Base-by-base conservation (phyloP, 257 asterid species). In the Nicotiana obtusifolia region DNA sequence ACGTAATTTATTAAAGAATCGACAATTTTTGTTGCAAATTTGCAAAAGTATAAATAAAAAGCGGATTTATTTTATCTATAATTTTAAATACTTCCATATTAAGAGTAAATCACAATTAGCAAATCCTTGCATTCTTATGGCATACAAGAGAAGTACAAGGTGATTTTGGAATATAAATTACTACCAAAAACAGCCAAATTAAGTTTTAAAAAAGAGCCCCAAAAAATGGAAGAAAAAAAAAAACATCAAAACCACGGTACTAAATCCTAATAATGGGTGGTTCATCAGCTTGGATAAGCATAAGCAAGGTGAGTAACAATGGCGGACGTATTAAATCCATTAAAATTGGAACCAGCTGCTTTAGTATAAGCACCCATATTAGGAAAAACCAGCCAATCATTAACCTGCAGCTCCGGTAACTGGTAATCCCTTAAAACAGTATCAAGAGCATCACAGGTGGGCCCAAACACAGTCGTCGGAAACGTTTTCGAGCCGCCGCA, bases 301-400 rank as follows among this genome's bases (percentile, higher is more conserved):
- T 62, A 80, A 28, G 82, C 79, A 10, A 81, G 56, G 67, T 81
- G 79, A 31, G 83, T 81, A 35, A 33, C 54, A 81, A 81, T 81
- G 30, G 79, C 77, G 7, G 83, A 81, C 7, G 83, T 81, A 19
- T 81, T 81, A 22, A 81, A 81, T 14, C 80, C 84, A 71, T 71
- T 68, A 22, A 81, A 81, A 9, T 71, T 81, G 1, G 84, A 81
- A 19, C 84, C 84, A 47, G 80, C 71, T 8, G 84, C 84, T 4
- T 71, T 69, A 0, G 80, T 69, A 15, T 81, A 81, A 22, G 84
- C 80, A 19, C 84, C 84, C 80, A 81, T 71, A 30, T 81, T 81
- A 15, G 80, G 80, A 41, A 71, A 81, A 53, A 81, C 52, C 16
- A 81, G 41, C 80, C 84, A 81, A 47, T 81, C 84, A 41, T 81